phyloP scores from a whole-genome alignment of 2,329 filamentous ascomycete genomes.

The Diaporthe vexans region DNA sequence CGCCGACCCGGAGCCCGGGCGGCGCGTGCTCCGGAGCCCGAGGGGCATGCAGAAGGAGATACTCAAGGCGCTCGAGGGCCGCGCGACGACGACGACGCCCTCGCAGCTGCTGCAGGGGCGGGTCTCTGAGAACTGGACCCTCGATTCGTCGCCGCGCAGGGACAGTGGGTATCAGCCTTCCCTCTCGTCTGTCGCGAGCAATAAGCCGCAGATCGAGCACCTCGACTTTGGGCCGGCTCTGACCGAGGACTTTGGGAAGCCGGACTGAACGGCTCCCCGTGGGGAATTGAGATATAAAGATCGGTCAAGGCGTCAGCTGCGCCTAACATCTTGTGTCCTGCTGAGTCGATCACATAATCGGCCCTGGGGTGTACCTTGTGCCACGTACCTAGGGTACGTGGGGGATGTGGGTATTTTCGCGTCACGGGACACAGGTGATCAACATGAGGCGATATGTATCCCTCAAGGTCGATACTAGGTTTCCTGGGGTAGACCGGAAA shows the following conservation, averaged over 20 bases:
- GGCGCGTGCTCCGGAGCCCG: not conserved
- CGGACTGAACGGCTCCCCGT: not conserved
- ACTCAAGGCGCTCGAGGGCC: slow-evolving; percentile 20
- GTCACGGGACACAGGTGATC: not conserved
- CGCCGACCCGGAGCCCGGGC: slow-evolving; percentile 12
- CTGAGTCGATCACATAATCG: not conserved
- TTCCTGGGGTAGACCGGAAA: not conserved
- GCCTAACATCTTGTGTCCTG: not conserved
- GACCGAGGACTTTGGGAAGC: not conserved
- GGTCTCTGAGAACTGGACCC: not conserved
- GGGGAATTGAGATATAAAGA: too few relatives aligned
- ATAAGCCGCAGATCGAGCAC: not conserved
- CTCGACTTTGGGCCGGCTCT: not conserved
- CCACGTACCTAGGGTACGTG: not conserved
- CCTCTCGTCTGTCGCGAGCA: not conserved
- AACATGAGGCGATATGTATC: too few relatives aligned
- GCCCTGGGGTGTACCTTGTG: not conserved
- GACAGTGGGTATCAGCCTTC: slow-evolving; percentile 31
- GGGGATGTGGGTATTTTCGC: not conserved
- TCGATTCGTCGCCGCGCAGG: not conserved
- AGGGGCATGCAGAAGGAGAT: slow-evolving; percentile 8
- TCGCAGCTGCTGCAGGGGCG: not conserved
- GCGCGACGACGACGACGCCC: not conserved
- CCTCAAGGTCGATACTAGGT: not conserved
- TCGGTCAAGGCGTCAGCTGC: not conserved